Evolutionary conservation across 805 yeast genomes (phyloP).

Genomic region (Candida maris): DNA sequence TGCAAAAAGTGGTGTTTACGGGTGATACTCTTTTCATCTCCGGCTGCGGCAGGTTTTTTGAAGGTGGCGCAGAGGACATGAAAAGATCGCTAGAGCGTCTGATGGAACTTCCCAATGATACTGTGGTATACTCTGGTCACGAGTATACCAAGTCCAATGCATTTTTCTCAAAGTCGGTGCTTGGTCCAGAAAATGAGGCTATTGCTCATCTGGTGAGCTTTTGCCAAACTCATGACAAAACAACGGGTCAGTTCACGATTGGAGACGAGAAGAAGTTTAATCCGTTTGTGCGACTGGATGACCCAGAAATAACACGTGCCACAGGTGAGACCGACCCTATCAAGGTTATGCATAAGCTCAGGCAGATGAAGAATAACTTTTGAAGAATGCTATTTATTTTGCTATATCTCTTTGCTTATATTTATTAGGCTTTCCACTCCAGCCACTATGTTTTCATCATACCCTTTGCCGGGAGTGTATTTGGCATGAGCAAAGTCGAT

Average conservation of each 20-base stretch:
- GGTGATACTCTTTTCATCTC: conserved; percentile 94
- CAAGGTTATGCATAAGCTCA: conserved; percentile 66
- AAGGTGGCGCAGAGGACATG: conserved; percentile 85
- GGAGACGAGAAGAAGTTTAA: conserved; percentile 78
- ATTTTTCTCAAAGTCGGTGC: conserved; percentile 65
- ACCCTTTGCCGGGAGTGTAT: conserved; percentile 56
- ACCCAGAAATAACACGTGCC: conserved; percentile 55
- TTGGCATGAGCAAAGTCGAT: conserved; percentile 92
- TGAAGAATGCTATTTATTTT: conserved; percentile 14
- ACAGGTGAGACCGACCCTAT: conserved; percentile 49
- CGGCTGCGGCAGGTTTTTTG: conserved; percentile 97
- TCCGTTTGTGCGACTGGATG: conserved; percentile 82
- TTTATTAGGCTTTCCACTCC: conserved; percentile 66
- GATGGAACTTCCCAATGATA: conserved; percentile 60
- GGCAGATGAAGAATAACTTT: conserved; percentile 71
- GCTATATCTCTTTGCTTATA: conserved; percentile 33
- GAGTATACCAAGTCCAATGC: conserved; percentile 88
- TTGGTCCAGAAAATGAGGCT: conserved; percentile 46
- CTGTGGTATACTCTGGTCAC: conserved; percentile 88
- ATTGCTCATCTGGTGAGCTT: conserved; percentile 52
- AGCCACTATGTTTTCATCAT: conserved; percentile 63
- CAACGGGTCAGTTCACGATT: conserved; percentile 86
- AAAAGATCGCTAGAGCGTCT: conserved; percentile 59
- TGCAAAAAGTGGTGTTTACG: conserved; percentile 76
- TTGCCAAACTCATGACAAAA: conserved; percentile 53